These are phyloP conservation scores for Fusarium subglutinans DNA, from an alignment of 2,329 filamentous ascomycete genomes.

Conservation along the genomic window DNA sequence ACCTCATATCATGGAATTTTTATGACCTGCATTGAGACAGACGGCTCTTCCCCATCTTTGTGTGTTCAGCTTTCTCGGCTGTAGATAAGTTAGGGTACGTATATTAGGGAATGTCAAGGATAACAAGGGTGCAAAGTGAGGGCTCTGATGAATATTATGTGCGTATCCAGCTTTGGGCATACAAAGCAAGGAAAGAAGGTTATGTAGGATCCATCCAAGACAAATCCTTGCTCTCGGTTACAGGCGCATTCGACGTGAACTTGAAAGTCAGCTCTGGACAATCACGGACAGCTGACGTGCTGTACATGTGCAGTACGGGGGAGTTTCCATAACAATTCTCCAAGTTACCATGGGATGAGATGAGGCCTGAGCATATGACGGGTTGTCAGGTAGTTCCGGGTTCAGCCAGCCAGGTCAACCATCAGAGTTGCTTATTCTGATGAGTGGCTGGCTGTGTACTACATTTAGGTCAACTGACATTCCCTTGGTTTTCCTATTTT, in stretches of 20 bases:
- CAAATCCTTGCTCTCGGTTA: constrained; percentile 20
- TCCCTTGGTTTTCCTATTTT: constrained; percentile 7
- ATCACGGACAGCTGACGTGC: constrained; percentile 17
- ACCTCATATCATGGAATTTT: constrained; percentile 18
- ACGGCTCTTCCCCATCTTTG: constrained; percentile 10
- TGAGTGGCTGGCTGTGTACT: constrained; percentile 7
- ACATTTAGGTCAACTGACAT: constrained; percentile 18
- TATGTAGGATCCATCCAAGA: constrained; percentile 1
- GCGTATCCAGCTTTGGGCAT: background rate
- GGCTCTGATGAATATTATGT: constrained; percentile 3
- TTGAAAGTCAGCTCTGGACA: constrained; percentile 13
- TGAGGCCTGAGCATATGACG: constrained; percentile 20
- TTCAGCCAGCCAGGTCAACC: constrained; percentile 30
- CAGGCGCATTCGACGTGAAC: background rate
- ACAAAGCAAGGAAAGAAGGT: constrained; percentile 15
- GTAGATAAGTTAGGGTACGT: background rate
- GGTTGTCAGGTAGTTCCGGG: constrained; percentile 12
- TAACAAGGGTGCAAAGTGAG: background rate
- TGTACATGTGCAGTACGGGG: background rate
- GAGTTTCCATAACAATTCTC: constrained; percentile 6
- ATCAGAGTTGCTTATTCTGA: constrained; percentile 14
- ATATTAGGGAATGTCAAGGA: background rate
- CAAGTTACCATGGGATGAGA: background rate
- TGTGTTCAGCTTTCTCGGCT: constrained; percentile 4
- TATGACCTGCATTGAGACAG: background rate